phyloP scores from a whole-genome alignment of 148 eudicot genomes.

The Drosera capensis region DNA sequence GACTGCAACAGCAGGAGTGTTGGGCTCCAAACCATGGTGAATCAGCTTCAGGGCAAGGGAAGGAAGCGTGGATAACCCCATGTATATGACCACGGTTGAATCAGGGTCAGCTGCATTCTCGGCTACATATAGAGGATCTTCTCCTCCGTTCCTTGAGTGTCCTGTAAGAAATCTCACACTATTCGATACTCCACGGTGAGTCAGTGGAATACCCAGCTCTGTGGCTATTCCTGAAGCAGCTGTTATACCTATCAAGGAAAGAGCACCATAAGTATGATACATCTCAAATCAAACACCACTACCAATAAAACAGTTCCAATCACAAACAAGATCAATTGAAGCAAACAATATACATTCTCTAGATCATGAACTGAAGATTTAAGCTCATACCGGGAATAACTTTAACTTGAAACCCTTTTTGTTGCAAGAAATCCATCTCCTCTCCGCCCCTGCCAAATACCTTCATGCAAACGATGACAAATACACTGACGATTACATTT shows the following conservation, averaged over 20 bases:
- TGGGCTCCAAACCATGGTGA: conserved; percentile 58
- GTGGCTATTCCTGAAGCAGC: conserved; percentile 99
- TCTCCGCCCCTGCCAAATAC: conserved; percentile 98
- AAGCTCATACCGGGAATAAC: conserved; percentile 71
- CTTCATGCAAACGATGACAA: no score
- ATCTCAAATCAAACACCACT: no score
- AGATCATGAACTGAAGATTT: not conserved
- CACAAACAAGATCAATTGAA: no score
- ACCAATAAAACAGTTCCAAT: no score
- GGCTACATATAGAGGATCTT: conserved; percentile 77
- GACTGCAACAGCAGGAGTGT: conserved; percentile 82
- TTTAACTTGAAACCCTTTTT: conserved; percentile 80
- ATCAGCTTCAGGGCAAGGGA: conserved; percentile 68
- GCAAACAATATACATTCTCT: no score
- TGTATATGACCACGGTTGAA: conserved; percentile 82
- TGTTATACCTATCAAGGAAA: conserved; percentile 61
- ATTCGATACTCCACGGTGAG: conserved; percentile 79
- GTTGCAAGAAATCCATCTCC: conserved; percentile 95
- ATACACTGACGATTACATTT: no score
- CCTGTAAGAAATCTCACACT: conserved; percentile 95
- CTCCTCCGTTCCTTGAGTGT: conserved; percentile 89
- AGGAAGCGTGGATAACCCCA: conserved; percentile 95
- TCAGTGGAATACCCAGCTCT: conserved; percentile 85
- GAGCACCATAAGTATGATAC: no score
- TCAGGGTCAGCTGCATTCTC: conserved; percentile 93